A percentile compares a stretch with the other conserved stretches of the same genome.
These are phyloP conservation scores for Bryum argenteum DNA, from an alignment of 225 moss, liverwort and hornwort genomes.

Conservation along the genomic window DNA sequence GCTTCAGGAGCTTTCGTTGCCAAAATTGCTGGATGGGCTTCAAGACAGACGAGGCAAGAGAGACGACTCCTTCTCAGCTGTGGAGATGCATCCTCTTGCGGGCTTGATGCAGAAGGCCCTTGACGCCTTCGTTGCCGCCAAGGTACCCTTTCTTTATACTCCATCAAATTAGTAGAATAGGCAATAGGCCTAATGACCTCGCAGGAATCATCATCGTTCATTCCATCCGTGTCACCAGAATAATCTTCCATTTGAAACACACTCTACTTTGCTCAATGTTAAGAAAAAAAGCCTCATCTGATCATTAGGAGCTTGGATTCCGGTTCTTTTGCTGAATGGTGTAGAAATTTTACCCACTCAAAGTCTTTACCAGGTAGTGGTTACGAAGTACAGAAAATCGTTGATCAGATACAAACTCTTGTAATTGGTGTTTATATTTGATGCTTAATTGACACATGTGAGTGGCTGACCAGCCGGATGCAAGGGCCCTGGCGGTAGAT, in stretches of 20 bases:
- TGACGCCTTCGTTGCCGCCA: constrained; percentile 83
- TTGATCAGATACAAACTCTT: background rate
- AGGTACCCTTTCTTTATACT: constrained; percentile 43
- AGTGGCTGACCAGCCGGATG: constrained; percentile 50
- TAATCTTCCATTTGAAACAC: no score
- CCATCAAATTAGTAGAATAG: background rate
- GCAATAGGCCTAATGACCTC: no score
- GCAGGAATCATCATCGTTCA: background rate
- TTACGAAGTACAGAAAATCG: background rate
- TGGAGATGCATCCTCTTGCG: constrained; percentile 91
- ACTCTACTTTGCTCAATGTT: background rate
- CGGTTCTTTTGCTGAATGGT: background rate
- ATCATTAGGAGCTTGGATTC: no score
- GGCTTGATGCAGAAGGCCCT: constrained; percentile 86
- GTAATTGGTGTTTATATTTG: background rate
- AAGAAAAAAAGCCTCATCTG: no score
- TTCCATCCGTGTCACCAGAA: background rate
- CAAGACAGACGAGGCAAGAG: constrained; percentile 70
- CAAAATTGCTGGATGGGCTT: constrained; percentile 67
- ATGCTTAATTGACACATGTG: constrained; percentile 1
- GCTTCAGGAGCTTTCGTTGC: constrained; percentile 74
- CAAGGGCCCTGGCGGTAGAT: constrained; percentile 77
- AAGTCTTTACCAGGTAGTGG: background rate
- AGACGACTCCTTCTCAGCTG: constrained; percentile 47
- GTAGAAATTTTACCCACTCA: background rate